These are phyloP conservation scores for Xerocomellus dryophilus DNA, from an alignment of 768 basidiomycete species.

Conservation along the genomic window DNA sequence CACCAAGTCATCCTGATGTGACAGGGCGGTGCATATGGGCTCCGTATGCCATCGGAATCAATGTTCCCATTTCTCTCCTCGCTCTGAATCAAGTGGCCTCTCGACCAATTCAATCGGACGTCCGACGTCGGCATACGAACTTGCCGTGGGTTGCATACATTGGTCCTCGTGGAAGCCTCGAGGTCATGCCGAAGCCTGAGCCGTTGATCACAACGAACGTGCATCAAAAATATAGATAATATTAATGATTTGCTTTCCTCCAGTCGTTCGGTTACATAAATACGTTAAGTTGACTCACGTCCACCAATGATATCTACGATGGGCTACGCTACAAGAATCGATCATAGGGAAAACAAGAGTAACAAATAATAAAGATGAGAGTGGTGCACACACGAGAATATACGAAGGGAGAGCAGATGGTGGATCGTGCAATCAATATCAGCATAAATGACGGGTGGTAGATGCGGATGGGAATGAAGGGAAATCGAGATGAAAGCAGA, in stretches of 20 bases:
- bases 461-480: slow-evolving; percentile 9
- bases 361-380: slow-evolving; percentile 16
- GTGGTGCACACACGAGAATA: slow-evolving; percentile 2
- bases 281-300: slow-evolving; percentile 20
- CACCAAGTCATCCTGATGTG: no score
- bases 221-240: slow-evolving; percentile 1
- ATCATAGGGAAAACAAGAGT: slow-evolving; percentile 10
- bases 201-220: not conserved
- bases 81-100: not conserved
- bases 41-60: no score
- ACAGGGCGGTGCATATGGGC: no score
- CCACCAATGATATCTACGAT: slow-evolving; percentile 31
- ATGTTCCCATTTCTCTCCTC: not conserved
- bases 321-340: slow-evolving; percentile 32
- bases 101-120: not conserved
- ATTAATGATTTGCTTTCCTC: slow-evolving; percentile 15
- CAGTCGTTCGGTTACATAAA: slow-evolving; percentile 30
- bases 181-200: slow-evolving; percentile 1
- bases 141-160: not conserved
- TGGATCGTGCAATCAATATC: slow-evolving; percentile 26
- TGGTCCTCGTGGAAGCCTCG: slow-evolving; percentile 15
- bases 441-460: slow-evolving; percentile 18
- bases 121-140: not conserved
- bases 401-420: not conserved
- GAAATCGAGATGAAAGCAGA: slow-evolving; percentile 17